phyloP scores from a whole-genome alignment of 2,329 filamentous ascomycete species.

The Lachnellula arida region DNA sequence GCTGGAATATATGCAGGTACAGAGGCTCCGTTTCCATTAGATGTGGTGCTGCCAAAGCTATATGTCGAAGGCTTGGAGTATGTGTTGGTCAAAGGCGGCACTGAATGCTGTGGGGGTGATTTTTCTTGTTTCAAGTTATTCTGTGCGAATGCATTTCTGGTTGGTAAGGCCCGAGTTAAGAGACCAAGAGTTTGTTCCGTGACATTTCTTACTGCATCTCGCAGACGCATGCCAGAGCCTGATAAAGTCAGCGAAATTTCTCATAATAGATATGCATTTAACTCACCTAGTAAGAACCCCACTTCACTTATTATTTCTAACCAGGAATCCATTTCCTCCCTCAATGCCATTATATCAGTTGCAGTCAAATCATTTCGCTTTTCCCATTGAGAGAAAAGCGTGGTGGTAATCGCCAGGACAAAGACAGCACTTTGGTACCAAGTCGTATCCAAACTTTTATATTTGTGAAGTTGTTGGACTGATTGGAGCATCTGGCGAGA shows the following conservation, averaged over 20 bases:
- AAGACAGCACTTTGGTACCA: constrained; percentile 73
- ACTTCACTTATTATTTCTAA: constrained; percentile 63
- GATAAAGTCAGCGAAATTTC: constrained; percentile 8
- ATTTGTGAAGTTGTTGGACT: constrained; percentile 53
- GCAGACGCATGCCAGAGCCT: constrained; percentile 45
- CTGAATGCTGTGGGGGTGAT: constrained; percentile 1
- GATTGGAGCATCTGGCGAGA: constrained; percentile 59
- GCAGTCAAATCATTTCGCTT: constrained; percentile 55
- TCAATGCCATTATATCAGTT: constrained; percentile 55
- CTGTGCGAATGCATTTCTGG: constrained; percentile 32
- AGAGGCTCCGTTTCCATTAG: constrained; percentile 8
- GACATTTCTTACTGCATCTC: constrained; percentile 44
- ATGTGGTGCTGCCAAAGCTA: constrained; percentile 9
- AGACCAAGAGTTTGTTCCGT: constrained; percentile 43
- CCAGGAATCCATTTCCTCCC: constrained; percentile 66
- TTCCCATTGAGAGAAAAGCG: constrained; percentile 65
- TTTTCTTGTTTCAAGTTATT: constrained; percentile 8
- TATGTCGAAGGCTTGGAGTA: constrained; percentile 7
- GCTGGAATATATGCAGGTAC: constrained; percentile 14
- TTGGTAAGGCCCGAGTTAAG: constrained; percentile 39
- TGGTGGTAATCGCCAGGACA: constrained; percentile 68
- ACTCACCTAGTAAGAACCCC: constrained; percentile 60
- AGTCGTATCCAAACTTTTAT: constrained; percentile 69
- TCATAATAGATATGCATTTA: background rate
- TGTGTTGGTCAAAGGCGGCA: constrained; percentile 1